Percentiles rank a stretch among this genome's conserved stretches.
Evolutionary conservation across 805 yeast genomes (phyloP).

Genomic region (Candida arabinofermentans): DNA sequence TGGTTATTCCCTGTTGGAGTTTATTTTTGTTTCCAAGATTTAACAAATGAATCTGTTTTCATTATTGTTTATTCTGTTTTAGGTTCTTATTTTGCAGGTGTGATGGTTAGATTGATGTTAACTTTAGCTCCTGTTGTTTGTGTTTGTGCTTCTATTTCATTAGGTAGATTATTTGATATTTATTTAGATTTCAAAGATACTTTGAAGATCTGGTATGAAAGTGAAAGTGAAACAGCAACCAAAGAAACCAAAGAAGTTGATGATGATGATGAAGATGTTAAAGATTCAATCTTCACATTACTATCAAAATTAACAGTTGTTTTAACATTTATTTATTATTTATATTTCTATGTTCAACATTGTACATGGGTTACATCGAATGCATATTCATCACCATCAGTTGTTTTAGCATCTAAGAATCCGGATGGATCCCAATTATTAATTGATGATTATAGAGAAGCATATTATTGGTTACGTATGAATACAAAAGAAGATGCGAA

Average conservation of each 20-base stretch:
- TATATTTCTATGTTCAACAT: conserved; percentile 80
- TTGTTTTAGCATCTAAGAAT: conserved; percentile 77
- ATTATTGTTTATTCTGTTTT: conserved; percentile 89
- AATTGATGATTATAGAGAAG: conserved; percentile 97
- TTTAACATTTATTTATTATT: conserved; percentile 65
- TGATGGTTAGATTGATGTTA: conserved; percentile 96
- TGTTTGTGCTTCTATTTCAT: conserved; percentile 85
- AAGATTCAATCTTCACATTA: conserved; percentile 29
- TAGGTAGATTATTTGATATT: conserved; percentile 78
- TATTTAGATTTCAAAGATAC: conserved; percentile 57
- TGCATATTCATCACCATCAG: conserved; percentile 97
- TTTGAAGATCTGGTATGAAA: conserved; percentile 9
- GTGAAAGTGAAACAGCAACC: background rate
- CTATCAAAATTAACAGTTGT: conserved; percentile 61
- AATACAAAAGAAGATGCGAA: conserved; percentile 95
- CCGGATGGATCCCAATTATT: conserved; percentile 82
- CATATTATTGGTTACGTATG: conserved; percentile 98
- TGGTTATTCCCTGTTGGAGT: conserved; percentile 99
- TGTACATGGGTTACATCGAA: conserved; percentile 96
- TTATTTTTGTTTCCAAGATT: conserved; percentile 82
- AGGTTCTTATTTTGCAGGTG: conserved; percentile 97
- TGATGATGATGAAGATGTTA: conserved; percentile 11
- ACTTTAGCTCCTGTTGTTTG: conserved; percentile 96
- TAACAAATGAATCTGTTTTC: conserved; percentile 89
- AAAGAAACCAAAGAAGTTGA: conserved; percentile 20